phyloP scores from a whole-genome alignment of 306 rosid genomes.

The Vachellia pachyceras region DNA sequence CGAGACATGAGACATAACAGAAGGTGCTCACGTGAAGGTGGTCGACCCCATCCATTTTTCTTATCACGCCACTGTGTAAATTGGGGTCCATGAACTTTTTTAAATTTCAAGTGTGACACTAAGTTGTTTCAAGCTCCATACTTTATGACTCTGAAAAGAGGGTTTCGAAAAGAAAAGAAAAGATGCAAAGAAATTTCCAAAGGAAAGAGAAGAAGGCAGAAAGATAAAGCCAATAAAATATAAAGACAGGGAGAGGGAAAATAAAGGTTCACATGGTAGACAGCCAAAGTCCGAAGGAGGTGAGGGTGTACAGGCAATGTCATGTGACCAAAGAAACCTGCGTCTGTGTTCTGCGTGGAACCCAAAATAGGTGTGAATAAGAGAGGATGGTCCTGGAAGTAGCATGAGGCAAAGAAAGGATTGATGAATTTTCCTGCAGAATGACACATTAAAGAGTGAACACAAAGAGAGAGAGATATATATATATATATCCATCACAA shows the following conservation, averaged over 20 bases:
- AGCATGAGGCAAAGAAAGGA: neutral
- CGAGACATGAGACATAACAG: constrained; percentile 60
- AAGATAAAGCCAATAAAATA: neutral
- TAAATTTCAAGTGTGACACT: neutral
- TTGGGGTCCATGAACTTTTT: constrained; percentile 7
- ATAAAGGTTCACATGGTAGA: constrained; percentile 24
- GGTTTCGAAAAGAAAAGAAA: neutral
- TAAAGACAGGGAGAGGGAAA: neutral
- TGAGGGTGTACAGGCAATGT: constrained; percentile 29
- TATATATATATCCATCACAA: neutral
- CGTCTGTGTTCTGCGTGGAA: neutral
- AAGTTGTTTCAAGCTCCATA: neutral
- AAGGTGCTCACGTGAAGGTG: constrained; percentile 68
- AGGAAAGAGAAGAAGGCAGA: constrained; percentile 4
- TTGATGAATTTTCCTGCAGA: neutral
- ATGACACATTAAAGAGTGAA: constrained; percentile 6
- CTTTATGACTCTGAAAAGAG: neutral
- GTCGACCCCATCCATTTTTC: constrained; percentile 33
- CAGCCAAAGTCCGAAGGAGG: constrained; percentile 39
- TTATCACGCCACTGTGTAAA: neutral
- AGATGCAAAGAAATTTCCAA: too few species aligned
- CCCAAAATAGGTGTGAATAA: neutral
- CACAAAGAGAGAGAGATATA: too few species aligned
- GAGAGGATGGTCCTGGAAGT: neutral
- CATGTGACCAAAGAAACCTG: constrained; percentile 42